Conservation (phyloP, 352 stramenopile species). For the Phytophthora megakarya region DNA sequence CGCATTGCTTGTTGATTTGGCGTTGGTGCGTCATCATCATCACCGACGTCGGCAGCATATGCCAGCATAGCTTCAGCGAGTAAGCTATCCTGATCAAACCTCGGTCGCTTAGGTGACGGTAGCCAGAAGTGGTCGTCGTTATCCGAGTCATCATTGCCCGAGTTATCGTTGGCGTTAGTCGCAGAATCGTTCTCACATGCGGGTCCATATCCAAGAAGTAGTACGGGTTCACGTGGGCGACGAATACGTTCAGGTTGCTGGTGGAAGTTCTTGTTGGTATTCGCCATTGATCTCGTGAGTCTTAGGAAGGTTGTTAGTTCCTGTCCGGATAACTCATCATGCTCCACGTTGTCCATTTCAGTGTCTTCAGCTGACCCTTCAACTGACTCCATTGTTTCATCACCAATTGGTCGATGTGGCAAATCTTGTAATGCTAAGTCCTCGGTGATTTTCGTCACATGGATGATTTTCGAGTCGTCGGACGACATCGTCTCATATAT, state of each 20-base stretch:
- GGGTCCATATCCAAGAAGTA: neutral
- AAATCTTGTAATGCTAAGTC: constrained; percentile 5
- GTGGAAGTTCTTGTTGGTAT: constrained; percentile 3
- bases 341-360: neutral
- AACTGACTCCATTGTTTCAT: neutral
- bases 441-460: constrained; percentile 3
- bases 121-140: constrained; percentile 1
- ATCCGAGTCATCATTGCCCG: neutral
- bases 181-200: too few species aligned
- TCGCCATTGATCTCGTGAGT: neutral
- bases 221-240: neutral
- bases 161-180: too few species aligned
- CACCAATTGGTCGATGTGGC: neutral
- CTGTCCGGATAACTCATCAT: neutral
- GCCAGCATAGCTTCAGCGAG: constrained; percentile 13
- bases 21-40: neutral
- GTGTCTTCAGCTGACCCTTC: constrained; percentile 3
- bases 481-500: constrained; percentile 10
- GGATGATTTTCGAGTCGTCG: constrained; percentile 1
- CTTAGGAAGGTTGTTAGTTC: constrained; percentile 7
- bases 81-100: constrained; percentile 11
- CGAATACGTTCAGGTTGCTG: neutral
- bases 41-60: constrained; percentile 9
- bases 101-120: neutral
- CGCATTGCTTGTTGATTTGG: constrained; percentile 14